Percentiles rank a stretch among this genome's conserved stretches.
Conservation (phyloP, 768 basidiomycete genomes). For the Lactifluus subvellereus region DNA sequence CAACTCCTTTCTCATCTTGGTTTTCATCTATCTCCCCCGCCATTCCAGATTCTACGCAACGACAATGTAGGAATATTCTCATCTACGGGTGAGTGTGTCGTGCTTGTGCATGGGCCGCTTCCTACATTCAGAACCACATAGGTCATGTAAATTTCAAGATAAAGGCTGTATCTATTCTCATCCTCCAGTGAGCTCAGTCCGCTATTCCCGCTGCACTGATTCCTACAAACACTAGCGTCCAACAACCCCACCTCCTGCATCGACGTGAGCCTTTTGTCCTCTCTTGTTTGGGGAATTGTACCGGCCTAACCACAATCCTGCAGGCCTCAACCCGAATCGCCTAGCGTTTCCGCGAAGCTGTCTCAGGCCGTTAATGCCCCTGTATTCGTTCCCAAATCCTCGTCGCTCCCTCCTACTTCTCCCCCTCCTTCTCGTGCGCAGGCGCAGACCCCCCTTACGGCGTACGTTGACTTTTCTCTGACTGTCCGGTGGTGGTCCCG, state of each 20-base stretch:
- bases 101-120: slow-evolving; percentile 2
- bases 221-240: slow-evolving; percentile 16
- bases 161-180: slow-evolving; percentile 84
- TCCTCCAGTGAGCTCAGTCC: slow-evolving; percentile 49
- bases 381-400: slow-evolving; percentile 71
- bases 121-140: slow-evolving; percentile 29
- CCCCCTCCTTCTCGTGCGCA: slow-evolving; percentile 23
- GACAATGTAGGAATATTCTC: slow-evolving; percentile 85
- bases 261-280: slow-evolving; percentile 19
- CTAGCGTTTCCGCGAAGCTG: slow-evolving; percentile 32
- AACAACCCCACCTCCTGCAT: slow-evolving; percentile 19
- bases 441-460: slow-evolving; percentile 21
- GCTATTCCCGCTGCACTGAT: too few species aligned
- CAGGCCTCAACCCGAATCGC: slow-evolving; percentile 24
- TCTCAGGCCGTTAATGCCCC: slow-evolving; percentile 77
- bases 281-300: not conserved
- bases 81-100: slow-evolving; percentile 69
- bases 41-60: slow-evolving; percentile 55
- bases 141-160: slow-evolving; percentile 80
- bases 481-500: not conserved
- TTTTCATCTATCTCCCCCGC: slow-evolving; percentile 14
- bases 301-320: not conserved
- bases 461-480: slow-evolving; percentile 17
- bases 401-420: slow-evolving; percentile 29
- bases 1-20: slow-evolving; percentile 7